Evolutionary conservation across 2,329 filamentous ascomycete species (phyloP).

Genomic region (Berkeleyomyces rouxiae): DNA sequence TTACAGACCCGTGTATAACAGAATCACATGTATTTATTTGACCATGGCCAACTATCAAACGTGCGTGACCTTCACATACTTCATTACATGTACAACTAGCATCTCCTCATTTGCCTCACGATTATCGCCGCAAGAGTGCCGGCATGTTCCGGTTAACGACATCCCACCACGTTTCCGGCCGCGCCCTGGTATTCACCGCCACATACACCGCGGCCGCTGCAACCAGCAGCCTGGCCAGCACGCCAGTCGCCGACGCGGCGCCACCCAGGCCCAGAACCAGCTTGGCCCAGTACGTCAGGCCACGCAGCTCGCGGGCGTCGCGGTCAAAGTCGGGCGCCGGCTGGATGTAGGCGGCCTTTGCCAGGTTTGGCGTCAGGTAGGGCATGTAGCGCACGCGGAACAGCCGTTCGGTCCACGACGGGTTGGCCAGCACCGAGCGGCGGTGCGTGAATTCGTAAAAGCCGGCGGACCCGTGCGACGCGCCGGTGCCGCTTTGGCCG

Average conservation of each 20-base stretch:
- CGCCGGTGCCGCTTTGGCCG: conserved; percentile 58
- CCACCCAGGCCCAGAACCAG: conserved; percentile 36
- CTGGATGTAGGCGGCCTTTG: conserved; percentile 29
- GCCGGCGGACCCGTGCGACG: conserved; percentile 60
- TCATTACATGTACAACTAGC: not conserved
- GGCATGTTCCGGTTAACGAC: not conserved
- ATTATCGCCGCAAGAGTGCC: not conserved
- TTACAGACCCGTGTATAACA: not conserved
- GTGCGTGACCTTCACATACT: not conserved
- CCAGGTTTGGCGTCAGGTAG: conserved; percentile 25
- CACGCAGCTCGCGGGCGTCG: conserved; percentile 33
- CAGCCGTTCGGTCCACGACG: conserved; percentile 49
- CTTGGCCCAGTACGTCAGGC: conserved; percentile 36
- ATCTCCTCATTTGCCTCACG: not conserved
- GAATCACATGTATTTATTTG: not conserved
- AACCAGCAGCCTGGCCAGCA: conserved; percentile 33
- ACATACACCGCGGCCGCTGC: conserved; percentile 4
- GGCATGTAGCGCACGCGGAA: conserved; percentile 54
- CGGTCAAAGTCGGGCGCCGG: conserved; percentile 43
- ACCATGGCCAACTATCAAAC: not conserved
- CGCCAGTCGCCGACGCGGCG: conserved; percentile 30
- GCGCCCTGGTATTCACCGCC: not conserved
- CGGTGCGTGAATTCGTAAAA: conserved; percentile 53
- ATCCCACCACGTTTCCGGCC: not conserved
- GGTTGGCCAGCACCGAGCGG: conserved; percentile 42